Evolutionary conservation across 805 yeast genomes (phyloP), one percentile per base, ranked within the genome.

Genomic region (Lachancea nothofagi): DNA sequence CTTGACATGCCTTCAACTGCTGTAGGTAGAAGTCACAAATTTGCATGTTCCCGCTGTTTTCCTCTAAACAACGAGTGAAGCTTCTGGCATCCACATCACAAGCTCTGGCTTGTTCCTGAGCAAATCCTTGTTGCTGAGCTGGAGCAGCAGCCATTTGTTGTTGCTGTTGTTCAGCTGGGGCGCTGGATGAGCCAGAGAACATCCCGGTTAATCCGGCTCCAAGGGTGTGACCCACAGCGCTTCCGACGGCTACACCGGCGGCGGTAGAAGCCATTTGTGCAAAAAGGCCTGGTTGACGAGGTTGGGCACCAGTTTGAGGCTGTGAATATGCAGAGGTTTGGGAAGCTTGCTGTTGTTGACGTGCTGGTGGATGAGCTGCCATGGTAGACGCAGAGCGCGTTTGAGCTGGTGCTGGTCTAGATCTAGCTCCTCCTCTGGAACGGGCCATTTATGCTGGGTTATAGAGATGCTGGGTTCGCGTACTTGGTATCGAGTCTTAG

Each of bases 171-270:
- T 71, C 75, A 41, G 62, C 72, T 45, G 71, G 71, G 32, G 67
- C 75, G 8, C 47, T 46, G 22, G 69, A 75, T 27, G 85, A 75
- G 41, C 95, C 95, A 40, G 95, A 87, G 56, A 90, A 90, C 75
- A 93, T 67, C 36, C 86, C 74, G 36, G 95, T 80, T 54, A 93
- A 70, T 56, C 97, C 97, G 47, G 95, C 95, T 69, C 97, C 97
- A 43, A 90, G 52, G 29, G 97, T 87, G 74, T 93, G 98, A 47
- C 98, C 98, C 40, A 90, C 80, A 46, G 97, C 82, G 38, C 96
- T 86, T 56, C 98, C 98, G 42, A 93, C 97, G 40, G 97, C 98
- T 32, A 93, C 98, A 80, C 98, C 98, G 36, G 97, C 98, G 41
- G 98, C 98, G 35, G 98, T 93, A 34, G 95, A 74, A 28, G 97